phyloP scores from a whole-genome alignment of 2,329 filamentous ascomycete species.

The Fusarium sacchari region DNA sequence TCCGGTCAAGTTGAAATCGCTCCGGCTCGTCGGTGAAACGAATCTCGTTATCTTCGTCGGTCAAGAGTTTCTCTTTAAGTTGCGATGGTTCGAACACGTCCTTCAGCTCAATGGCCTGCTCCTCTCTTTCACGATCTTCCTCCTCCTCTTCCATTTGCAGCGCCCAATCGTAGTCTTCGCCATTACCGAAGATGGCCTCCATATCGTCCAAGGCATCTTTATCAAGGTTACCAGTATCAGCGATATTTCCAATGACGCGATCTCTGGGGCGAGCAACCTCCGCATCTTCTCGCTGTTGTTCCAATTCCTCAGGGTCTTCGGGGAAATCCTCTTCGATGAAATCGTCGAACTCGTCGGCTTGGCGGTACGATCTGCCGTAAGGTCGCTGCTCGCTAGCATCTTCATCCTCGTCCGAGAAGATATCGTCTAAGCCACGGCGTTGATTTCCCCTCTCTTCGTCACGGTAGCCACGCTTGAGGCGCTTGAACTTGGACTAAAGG shows the following conservation, averaged over 20 bases:
- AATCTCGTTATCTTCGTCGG: slow-evolving; percentile 93
- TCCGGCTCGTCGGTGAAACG: slow-evolving; percentile 91
- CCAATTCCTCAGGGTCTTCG: slow-evolving; percentile 82
- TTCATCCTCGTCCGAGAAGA: slow-evolving; percentile 96
- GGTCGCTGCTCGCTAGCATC: slow-evolving; percentile 67
- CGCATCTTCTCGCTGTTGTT: slow-evolving; percentile 82
- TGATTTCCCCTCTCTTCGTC: slow-evolving; percentile 72
- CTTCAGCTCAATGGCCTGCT: slow-evolving; percentile 90
- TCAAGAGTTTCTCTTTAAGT: slow-evolving; percentile 91
- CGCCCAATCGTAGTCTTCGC: slow-evolving; percentile 95
- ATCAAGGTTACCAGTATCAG: slow-evolving; percentile 86
- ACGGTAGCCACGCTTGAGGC: slow-evolving; percentile 90
- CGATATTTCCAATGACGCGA: slow-evolving; percentile 73
- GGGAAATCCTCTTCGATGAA: slow-evolving; percentile 98
- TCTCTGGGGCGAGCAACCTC: slow-evolving; percentile 86
- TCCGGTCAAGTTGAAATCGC: slow-evolving; percentile 90
- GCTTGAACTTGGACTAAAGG: slow-evolving; percentile 87
- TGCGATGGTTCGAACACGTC: slow-evolving; percentile 98
- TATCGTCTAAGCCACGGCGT: slow-evolving; percentile 83
- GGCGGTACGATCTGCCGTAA: slow-evolving; percentile 65
- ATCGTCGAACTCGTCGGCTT: slow-evolving; percentile 86
- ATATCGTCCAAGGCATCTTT: slow-evolving; percentile 95
- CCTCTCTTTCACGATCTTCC: slow-evolving; percentile 79
- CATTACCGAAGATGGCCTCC: slow-evolving; percentile 94
- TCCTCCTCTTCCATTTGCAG: slow-evolving; percentile 88